phyloP scores from a whole-genome alignment of 2,329 filamentous ascomycete genomes.

The Trichophyton mentagrophytes region DNA sequence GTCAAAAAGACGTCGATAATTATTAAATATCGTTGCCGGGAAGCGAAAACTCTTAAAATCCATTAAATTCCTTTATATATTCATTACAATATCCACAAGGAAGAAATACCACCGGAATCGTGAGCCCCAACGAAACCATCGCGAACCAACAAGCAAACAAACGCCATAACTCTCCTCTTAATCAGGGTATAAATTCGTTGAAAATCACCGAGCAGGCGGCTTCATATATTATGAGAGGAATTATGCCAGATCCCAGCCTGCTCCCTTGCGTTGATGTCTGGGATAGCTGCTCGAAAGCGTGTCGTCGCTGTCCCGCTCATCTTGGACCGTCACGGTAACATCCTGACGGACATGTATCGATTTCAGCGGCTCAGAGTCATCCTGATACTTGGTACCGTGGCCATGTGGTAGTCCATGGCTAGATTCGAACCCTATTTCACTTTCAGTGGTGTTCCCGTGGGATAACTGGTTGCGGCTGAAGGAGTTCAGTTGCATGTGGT shows the following conservation, averaged over 20 bases:
- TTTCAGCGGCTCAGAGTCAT: slow-evolving; percentile 19
- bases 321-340: slow-evolving; percentile 24
- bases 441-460: neutral
- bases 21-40: too few relatives aligned
- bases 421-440: neutral
- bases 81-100: neutral
- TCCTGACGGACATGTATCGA: slow-evolving; percentile 29
- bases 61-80: neutral
- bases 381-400: slow-evolving; percentile 8
- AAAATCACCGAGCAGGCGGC: neutral
- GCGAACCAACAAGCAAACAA: neutral
- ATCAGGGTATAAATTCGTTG: neutral
- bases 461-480: neutral
- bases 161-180: neutral
- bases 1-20: too few relatives aligned
- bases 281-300: neutral
- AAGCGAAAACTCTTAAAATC: neutral
- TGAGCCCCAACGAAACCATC: neutral
- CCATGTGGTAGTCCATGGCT: neutral
- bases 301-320: slow-evolving; percentile 4
- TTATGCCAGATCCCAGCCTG: neutral
- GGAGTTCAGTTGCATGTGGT: neutral
- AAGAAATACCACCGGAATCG: neutral
- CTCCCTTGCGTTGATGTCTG: neutral
- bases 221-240: neutral